A percentile compares a stretch with the other conserved stretches of the same genome.
Conservation (phyloP, 345 rosid genomes). For the Moringa oleifera region DNA sequence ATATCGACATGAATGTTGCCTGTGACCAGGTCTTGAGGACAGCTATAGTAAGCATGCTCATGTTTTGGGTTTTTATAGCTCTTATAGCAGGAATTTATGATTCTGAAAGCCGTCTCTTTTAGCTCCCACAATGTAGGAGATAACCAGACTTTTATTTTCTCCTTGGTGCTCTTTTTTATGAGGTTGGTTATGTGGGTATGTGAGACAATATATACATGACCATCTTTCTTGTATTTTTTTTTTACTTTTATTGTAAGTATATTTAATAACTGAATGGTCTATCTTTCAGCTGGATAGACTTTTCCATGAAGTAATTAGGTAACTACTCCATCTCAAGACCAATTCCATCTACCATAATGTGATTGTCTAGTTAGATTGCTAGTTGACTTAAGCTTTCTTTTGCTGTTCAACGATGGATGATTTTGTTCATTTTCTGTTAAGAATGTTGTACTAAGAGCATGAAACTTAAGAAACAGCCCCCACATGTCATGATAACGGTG, state of each 20-base stretch:
- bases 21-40: constrained; percentile 57
- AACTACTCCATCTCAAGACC: not conserved
- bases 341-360: not conserved
- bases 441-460: not conserved
- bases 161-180: not conserved
- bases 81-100: constrained; percentile 50
- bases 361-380: not conserved
- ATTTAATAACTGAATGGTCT: not conserved
- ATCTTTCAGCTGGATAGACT: not conserved
- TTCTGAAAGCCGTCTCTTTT: constrained; percentile 52
- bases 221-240: not conserved
- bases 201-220: not conserved
- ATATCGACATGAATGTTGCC: constrained; percentile 23
- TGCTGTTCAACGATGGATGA: not conserved
- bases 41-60: constrained; percentile 55
- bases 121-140: constrained; percentile 16
- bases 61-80: constrained; percentile 55
- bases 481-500: not conserved
- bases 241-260: not conserved
- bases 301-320: not conserved
- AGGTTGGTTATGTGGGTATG: not conserved
- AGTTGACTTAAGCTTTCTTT: too few species aligned
- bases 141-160: not conserved
- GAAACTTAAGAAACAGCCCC: not conserved
- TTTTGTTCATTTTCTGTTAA: too few species aligned